These are phyloP conservation scores for Tetramitus jugosus DNA, from an alignment of 208 protist genomes.

Conservation along the genomic window DNA sequence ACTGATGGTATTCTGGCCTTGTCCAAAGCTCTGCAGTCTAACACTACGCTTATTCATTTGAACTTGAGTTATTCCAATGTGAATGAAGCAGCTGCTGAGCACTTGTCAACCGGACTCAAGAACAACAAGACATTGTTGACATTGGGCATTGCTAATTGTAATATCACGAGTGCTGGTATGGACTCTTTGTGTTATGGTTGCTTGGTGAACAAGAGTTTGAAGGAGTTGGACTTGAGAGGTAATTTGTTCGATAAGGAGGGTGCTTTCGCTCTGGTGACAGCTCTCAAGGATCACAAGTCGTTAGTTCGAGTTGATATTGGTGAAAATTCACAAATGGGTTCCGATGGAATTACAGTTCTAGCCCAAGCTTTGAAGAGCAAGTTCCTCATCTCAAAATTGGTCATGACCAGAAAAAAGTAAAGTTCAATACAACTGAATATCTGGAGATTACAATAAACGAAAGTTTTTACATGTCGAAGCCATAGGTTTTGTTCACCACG, in stretches of 20 bases:
- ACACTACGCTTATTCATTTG: slow-evolving; percentile 47
- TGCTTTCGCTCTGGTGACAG: neutral
- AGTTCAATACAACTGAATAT: too few relatives aligned
- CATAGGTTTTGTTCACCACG: too few relatives aligned
- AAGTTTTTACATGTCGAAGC: neutral
- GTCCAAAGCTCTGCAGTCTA: slow-evolving; percentile 46
- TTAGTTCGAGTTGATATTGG: neutral
- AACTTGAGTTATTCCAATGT: slow-evolving; percentile 57
- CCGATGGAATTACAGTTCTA: neutral
- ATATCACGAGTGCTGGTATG: neutral
- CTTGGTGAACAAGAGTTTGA: neutral
- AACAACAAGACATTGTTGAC: slow-evolving; percentile 49
- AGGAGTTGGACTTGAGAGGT: neutral
- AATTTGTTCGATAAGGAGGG: slow-evolving; percentile 1
- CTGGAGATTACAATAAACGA: neutral
- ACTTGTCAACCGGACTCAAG: slow-evolving; percentile 45
- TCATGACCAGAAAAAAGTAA: slow-evolving; percentile 12
- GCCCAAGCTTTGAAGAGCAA: neutral
- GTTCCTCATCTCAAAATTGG: neutral
- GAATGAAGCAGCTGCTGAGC: slow-evolving; percentile 37
- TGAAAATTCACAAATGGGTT: neutral
- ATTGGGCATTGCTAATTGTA: slow-evolving; percentile 44
- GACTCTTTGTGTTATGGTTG: neutral
- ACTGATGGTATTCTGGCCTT: slow-evolving; percentile 45
- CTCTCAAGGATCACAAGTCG: neutral